Evolutionary conservation across 1,284 basidiomycete genomes (phyloP), one percentile per base, ranked within the genome.

Genomic region (Fistulina hepatica): DNA sequence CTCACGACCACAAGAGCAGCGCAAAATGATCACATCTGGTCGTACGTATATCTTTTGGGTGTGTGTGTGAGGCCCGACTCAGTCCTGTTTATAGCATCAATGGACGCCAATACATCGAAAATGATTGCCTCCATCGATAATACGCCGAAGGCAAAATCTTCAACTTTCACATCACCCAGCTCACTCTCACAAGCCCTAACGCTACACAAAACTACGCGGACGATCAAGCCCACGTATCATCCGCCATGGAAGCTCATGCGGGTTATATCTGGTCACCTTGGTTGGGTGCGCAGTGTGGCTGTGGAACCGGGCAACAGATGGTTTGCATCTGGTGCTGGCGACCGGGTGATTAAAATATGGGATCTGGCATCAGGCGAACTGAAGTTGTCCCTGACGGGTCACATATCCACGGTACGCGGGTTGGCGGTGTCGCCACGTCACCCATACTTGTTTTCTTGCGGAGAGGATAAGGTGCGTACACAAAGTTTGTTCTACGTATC

Each of bases 331-430:
- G 94, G 94, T 42, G 94, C 94, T 0, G 95, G 95, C 6, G 94
- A 98, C 60, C 77, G 94, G 22, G 92, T 98, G 33, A 89, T 99
- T 60, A 98, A 99, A 67, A 92, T 99, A n/a, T 98, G 94, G 94
- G 93, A 98, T 57, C 58, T 98, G 48, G 95, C 95, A 5, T 86
- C 81, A 5, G 94, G 94, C 21, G 92, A 97, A 61, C 69, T 98
- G 53, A 97, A 93, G 60, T 65, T 98, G 26, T 92, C 86, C 30
- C 64, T 99, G 49, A 99, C 95, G 3, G 94, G 95, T 6, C 94
- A 99, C 57, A 98, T 98, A 39, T 93, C 89, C 21, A 95, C 94
- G 2, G 92, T 99, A 16, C 74, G 95, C 28, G 94, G 94, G 0
- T 61, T 99, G 33, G 94, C 91, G 4, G 88, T 98, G 15, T 93